phyloP scores from a whole-genome alignment of 331 rosid species.

The Phaseolus coccineus region DNA sequence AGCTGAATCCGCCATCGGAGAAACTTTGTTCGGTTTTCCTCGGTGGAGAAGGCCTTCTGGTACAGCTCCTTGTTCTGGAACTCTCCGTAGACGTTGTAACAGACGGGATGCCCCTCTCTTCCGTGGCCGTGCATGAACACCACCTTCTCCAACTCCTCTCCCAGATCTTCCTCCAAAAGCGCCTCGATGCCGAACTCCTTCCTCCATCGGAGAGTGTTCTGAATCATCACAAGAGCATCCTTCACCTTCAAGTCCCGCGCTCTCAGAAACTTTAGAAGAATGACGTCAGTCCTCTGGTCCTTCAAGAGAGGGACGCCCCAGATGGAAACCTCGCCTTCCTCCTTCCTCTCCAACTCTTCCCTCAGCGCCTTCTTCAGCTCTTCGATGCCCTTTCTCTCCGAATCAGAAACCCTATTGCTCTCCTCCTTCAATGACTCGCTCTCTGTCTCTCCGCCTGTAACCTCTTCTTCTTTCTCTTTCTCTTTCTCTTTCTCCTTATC shows the following conservation, averaged over 20 bases:
- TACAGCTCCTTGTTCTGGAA: conserved; percentile 89
- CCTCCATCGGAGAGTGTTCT: conserved; percentile 77
- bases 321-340: conserved; percentile 55
- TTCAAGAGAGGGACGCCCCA: conserved; percentile 86
- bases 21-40: conserved; percentile 66
- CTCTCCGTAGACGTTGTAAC: conserved; percentile 92
- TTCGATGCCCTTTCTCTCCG: conserved; percentile 56
- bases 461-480: neutral
- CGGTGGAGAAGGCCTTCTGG: conserved; percentile 64
- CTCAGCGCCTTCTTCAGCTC: conserved; percentile 61
- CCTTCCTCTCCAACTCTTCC: conserved; percentile 36
- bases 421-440: conserved; percentile 78
- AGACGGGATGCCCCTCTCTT: conserved; percentile 80
- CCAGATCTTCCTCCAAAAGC: conserved; percentile 72
- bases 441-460: neutral
- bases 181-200: conserved; percentile 74
- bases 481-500: neutral
- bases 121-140: conserved; percentile 84
- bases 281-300: conserved; percentile 80
- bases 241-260: conserved; percentile 87
- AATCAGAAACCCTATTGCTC: conserved; percentile 78
- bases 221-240: conserved; percentile 71
- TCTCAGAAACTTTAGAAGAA: conserved; percentile 83
- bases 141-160: conserved; percentile 81
- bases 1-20: conserved; percentile 84